A percentile compares a stretch with the other conserved stretches of the same genome.
Evolutionary conservation across 2,329 filamentous ascomycete genomes (phyloP).

Genomic region (Cercospora janseana): DNA sequence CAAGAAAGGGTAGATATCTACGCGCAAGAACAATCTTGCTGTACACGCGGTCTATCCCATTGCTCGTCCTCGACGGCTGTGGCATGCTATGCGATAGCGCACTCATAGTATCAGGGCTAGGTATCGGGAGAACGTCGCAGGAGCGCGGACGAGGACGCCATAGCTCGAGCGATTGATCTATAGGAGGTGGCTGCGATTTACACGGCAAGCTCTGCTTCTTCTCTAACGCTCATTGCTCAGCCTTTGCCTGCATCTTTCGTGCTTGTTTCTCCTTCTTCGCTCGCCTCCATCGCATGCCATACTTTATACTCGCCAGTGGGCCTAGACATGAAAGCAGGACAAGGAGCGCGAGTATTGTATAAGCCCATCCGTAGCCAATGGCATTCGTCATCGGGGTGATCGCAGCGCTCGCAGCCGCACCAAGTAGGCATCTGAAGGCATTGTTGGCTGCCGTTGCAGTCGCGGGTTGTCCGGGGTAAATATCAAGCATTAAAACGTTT

Average conservation of each 20-base stretch:
- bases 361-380: conserved; percentile 37
- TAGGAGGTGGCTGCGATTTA: no score
- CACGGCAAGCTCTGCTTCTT: no score
- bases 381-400: conserved; percentile 41
- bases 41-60: no score
- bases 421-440: conserved; percentile 45
- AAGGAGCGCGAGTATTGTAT: conserved; percentile 39
- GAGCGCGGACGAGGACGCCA: no score
- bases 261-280: conserved; percentile 29
- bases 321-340: conserved; percentile 23
- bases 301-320: conserved; percentile 28
- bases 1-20: no score
- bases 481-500: conserved; percentile 49
- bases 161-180: no score
- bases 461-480: conserved; percentile 44
- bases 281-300: conserved; percentile 33
- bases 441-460: conserved; percentile 48
- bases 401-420: conserved; percentile 43
- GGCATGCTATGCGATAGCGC: no score
- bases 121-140: no score
- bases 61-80: no score
- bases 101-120: no score
- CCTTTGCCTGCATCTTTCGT: conserved; percentile 1
- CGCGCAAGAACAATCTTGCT: no score
- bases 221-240: no score